Base-by-base conservation (phyloP, 1,284 basidiomycete genomes). In the Agaricales sp. region DNA sequence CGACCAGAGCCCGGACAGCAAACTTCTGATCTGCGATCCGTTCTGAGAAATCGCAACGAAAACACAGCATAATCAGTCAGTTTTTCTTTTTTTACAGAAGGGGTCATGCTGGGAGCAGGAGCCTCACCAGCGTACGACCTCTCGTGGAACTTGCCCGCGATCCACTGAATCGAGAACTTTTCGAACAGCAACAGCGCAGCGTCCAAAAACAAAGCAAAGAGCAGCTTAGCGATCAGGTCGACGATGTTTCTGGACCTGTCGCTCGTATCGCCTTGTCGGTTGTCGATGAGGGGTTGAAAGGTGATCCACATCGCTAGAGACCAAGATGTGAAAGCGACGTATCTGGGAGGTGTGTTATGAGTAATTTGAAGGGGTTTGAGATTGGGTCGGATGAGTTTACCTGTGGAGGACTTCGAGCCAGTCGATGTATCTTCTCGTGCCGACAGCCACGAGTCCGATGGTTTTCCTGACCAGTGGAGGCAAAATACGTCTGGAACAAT, bases 121-220 rank as follows among this genome's bases (percentile, higher is more conserved):
- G 18, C 25, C 71, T 23, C 45, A 81, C 82, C 82, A 50, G 87
- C 86, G 62, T 92, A 95, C 6, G 87, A 90, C 55, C 85, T 77
- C 59, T 89, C 84, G 66, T 95, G 92, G 73, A 94, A 95, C 60
- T 86, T 87, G 56, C 67, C 70, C 52, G 87, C 87, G 56, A 94
- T 91, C 68, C 82, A 81, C 62, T 96, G 93, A 50, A 96, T 87
- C 13, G 84, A 64, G 53, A 93, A 77, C 63, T 97, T 97, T 63
- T 95, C 91, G 47, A 75, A 80, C 6, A 89, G 72, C 4, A 93
- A 73, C 20, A 93, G 73, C 26, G 77, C 73, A 0, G 83, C 67
- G 59, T 83, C 89, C 47, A 95, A 62, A 61, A 83, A 77, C 46
- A 90, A 61, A 2, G 81, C 88, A 58, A 94, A 92, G 6, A 91